These are phyloP conservation scores for Triangularia verruculosa DNA, from an alignment of 2,329 filamentous ascomycete species.

Conservation along the genomic window DNA sequence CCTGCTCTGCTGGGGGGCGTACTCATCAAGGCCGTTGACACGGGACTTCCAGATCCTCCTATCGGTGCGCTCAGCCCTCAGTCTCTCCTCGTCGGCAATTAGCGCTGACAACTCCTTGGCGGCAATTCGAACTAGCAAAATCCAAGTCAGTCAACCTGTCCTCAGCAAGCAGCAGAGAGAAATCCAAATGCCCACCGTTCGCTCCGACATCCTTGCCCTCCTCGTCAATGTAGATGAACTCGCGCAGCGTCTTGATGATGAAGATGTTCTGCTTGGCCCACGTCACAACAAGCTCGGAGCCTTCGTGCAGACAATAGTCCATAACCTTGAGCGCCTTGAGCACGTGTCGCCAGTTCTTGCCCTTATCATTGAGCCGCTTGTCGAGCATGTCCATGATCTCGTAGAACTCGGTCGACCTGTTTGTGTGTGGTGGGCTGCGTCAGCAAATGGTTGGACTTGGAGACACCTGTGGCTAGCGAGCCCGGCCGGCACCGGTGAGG, in stretches of 20 bases:
- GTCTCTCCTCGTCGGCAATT: conserved; percentile 87
- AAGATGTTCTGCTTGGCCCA: conserved; percentile 98
- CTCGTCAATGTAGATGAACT: conserved; percentile 96
- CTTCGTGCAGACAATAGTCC: conserved; percentile 96
- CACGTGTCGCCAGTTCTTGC: conserved; percentile 99
- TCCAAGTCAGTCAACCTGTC: conserved; percentile 17
- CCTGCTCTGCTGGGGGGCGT: conserved; percentile 47
- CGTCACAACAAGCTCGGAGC: conserved; percentile 91
- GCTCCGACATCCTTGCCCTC: conserved; percentile 93
- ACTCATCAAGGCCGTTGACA: conserved; percentile 89
- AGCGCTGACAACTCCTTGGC: conserved; percentile 93
- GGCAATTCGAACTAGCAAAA: conserved; percentile 76
- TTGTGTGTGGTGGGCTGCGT: not conserved
- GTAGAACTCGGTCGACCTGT: conserved; percentile 92
- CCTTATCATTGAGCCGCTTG: conserved; percentile 97
- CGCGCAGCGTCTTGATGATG: conserved; percentile 96
- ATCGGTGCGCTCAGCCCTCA: conserved; percentile 86
- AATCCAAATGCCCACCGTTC: conserved; percentile 64
- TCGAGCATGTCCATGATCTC: conserved; percentile 99
- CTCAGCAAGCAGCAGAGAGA: not conserved
- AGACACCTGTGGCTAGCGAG: not conserved
- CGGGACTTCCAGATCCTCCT: conserved; percentile 95
- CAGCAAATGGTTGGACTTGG: conserved; percentile 5
- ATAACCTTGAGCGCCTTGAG: conserved; percentile 96
- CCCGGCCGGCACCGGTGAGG: not conserved